Conservation (phyloP, 495 filamentous ascomycete genomes). For the Pseudevernia furfuracea region DNA sequence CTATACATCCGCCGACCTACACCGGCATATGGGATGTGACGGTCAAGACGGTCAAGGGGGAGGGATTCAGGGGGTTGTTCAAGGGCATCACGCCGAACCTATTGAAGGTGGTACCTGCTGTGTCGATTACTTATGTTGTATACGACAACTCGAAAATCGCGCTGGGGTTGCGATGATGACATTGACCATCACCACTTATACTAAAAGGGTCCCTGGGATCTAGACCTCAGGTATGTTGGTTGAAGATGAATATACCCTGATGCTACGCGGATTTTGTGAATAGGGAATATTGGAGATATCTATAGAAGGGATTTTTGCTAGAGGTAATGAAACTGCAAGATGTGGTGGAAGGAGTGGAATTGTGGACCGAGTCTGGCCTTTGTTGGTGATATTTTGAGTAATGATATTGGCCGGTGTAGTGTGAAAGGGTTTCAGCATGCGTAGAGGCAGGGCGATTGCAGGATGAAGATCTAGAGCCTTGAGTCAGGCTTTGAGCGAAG, state of each 20-base stretch:
- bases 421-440: neutral
- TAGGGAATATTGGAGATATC: neutral
- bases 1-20: slow-evolving; percentile 85
- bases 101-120: slow-evolving; percentile 90
- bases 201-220: neutral
- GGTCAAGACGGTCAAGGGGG: slow-evolving; percentile 67
- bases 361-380: neutral
- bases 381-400: neutral
- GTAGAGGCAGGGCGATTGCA: neutral
- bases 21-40: slow-evolving; percentile 81
- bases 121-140: slow-evolving; percentile 95
- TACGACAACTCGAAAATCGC: slow-evolving; percentile 90
- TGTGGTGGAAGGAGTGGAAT: neutral
- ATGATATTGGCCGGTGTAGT: neutral
- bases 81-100: slow-evolving; percentile 94
- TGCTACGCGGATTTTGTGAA: neutral
- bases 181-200: too few species aligned
- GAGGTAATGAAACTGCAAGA: neutral
- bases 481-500: too few species aligned
- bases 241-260: neutral
- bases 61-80: slow-evolving; percentile 83
- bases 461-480: neutral
- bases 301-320: neutral
- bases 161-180: slow-evolving; percentile 55
- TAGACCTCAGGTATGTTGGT: neutral